Evolutionary conservation across 345 rosid species (phyloP).

Genomic region (Arabis hirsuta): DNA sequence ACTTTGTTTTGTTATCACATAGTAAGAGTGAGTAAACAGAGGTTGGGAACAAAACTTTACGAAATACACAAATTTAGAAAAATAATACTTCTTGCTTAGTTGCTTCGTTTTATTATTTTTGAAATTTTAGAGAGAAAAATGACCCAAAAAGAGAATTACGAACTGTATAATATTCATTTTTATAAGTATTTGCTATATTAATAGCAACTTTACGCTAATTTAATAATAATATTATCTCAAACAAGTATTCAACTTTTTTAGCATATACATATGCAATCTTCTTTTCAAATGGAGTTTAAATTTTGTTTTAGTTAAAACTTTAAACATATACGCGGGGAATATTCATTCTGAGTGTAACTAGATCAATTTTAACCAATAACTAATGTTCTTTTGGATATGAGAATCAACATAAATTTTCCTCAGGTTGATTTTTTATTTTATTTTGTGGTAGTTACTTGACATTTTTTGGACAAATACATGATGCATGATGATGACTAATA

Average conservation of each 20-base stretch:
- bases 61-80: neutral
- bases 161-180: no score
- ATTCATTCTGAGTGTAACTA: no score
- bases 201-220: neutral
- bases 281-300: no score
- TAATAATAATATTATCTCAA: neutral
- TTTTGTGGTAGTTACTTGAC: neutral
- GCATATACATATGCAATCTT: no score
- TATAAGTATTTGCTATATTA: neutral
- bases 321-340: no score
- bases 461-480: neutral
- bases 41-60: neutral
- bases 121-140: neutral
- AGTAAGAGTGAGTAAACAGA: constrained; percentile 8
- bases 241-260: neutral
- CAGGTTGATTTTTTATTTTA: neutral
- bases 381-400: no score
- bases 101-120: neutral
- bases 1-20: constrained; percentile 1
- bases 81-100: neutral
- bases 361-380: neutral
- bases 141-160: neutral
- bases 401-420: neutral
- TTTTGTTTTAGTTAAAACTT: no score
- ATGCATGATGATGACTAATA: neutral